Base-by-base conservation (phyloP, 192 early-diverging fungal genomes). In the Coemansia sp. region DNA sequence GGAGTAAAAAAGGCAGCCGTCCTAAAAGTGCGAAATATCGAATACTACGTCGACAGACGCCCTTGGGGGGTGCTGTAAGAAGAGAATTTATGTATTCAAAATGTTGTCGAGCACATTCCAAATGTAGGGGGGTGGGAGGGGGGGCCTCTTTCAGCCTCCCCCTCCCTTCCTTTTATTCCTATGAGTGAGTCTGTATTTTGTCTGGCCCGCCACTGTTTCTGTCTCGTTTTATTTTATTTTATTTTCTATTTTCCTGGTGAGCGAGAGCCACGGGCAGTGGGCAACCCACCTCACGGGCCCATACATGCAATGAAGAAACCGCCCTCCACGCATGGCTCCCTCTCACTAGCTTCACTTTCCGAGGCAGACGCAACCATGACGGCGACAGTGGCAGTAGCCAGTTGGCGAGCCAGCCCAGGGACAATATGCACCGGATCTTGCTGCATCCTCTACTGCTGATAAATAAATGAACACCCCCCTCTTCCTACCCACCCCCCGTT, bases 371-470 rank as follows among this genome's bases (percentile, higher is more conserved):
- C 55, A 58, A 8, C 30, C 32, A 58, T 58, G 55, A 58, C 55
- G 30, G 55, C 13, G 16, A 17, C 30, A 57, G 26, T 14, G 5
- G 52, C 26, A 30, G 55, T 23, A 50, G 53, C 8, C 30, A 32
- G 13, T 32, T 32, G 53, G 53, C 28, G 26, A 58, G 55, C 55
- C 55, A 33, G 55, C 55, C 55, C 55, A 58, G 55, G 55, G 55
- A 58, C 55, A 58, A 33, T 33, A 35, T 35, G 55, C 28, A 55
- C 52, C 52, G 26, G 14, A 30, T 16, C 52, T 16, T 13, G 19
- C 52, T 50, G 47, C 47, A 50, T 19, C n/a, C 19, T 50, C 21
- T 50, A 50, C 47, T 50, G 47, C 47, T 50, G 47, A 21, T 21
- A 21, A 21, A 23, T 50, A 9, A 38, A 38, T 50, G 47, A 30